Conservation (phyloP, 495 filamentous ascomycete species). For the Xylaria flabelliformis region DNA sequence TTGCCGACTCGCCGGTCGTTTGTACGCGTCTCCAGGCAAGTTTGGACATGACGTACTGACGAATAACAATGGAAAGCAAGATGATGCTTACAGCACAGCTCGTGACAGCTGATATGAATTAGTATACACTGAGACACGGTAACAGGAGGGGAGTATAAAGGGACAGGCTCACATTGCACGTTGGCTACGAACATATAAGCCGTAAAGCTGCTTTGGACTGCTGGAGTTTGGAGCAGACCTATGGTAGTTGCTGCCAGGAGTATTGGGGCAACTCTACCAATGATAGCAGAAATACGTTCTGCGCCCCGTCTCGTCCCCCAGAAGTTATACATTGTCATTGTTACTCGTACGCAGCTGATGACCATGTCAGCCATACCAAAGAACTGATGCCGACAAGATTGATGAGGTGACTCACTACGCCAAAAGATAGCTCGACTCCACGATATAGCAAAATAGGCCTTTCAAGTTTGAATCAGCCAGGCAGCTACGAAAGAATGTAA, state of each 20-base stretch:
- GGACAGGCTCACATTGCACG: conserved; percentile 29
- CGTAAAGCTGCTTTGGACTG: conserved; percentile 23
- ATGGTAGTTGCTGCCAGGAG: conserved; percentile 17
- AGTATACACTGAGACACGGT: not conserved
- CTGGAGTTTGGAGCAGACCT: conserved; percentile 25
- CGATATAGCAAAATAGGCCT: conserved; percentile 27
- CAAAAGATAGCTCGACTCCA: conserved; percentile 26
- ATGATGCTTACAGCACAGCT: conserved; percentile 29
- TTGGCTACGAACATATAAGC: conserved; percentile 29
- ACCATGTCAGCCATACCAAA: conserved; percentile 1
- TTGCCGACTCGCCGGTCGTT: not conserved
- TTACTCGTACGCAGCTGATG: conserved; percentile 19
- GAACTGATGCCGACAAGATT: not conserved
- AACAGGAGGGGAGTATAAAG: not conserved
- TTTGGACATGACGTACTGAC: conserved; percentile 24
- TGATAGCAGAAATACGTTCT: conserved; percentile 3
- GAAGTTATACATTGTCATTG: conserved; percentile 14
- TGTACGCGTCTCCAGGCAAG: conserved; percentile 25
- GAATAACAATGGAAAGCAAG: conserved; percentile 21
- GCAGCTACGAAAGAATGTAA: not conserved
- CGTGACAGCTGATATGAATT: conserved; percentile 18
- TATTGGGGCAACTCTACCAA: conserved; percentile 5
- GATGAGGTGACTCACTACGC: conserved; percentile 18
- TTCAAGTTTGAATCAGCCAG: not conserved
- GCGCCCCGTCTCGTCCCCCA: not conserved